Evolutionary conservation across 1,139 yeast species (phyloP), one percentile per base, ranked within the genome.

Genomic region (Geotrichum carabidarum): DNA sequence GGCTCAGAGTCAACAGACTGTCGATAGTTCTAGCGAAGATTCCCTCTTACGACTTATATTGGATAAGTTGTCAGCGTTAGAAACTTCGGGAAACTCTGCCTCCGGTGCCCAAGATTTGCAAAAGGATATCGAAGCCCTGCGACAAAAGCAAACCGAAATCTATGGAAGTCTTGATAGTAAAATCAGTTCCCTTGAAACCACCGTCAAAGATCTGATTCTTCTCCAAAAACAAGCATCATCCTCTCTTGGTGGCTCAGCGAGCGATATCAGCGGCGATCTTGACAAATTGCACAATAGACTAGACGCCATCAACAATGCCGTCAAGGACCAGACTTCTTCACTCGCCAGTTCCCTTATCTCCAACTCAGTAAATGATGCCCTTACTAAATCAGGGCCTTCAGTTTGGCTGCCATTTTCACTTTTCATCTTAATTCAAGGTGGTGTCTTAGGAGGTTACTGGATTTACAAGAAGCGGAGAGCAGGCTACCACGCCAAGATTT

Each of bases 401-500:
- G 55, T 67, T 30, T 67, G 69, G 69, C 50, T 60, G 31, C 53
- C 64, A 22, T 53, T 67, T 40, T 59, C 60, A 8, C 41, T 66
- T 17, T 57, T 67, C 37, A 56, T 68, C 40, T 48, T 60, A n/a
- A 61, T 65, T n/a, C 69, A 66, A 53, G 66, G 65, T 22, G 60
- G 62, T 31, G 50, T 65, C 27, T 54, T 61, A 27, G 63, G 60
- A 12, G 71, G 65, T 9, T 68, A 66, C 57, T 57, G 60, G 43
- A 59, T 66, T 22, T 68, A 64, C 58, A 62, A 60, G 46, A 62
- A 64, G 18, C 57, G 69, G 40, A 43, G 45, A 31, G 61, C 64
- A 9, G 61, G 64, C 11, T 63, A 62, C 51, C 72, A 68, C 48
- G 68, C 65, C 22, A 68, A 68, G 58, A 60, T 66, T 34, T 57